A percentile compares a stretch with the other conserved stretches of the same genome.
phyloP scores from a whole-genome alignment of 2,329 filamentous ascomycete species.

The Aspergillus amoenus region DNA sequence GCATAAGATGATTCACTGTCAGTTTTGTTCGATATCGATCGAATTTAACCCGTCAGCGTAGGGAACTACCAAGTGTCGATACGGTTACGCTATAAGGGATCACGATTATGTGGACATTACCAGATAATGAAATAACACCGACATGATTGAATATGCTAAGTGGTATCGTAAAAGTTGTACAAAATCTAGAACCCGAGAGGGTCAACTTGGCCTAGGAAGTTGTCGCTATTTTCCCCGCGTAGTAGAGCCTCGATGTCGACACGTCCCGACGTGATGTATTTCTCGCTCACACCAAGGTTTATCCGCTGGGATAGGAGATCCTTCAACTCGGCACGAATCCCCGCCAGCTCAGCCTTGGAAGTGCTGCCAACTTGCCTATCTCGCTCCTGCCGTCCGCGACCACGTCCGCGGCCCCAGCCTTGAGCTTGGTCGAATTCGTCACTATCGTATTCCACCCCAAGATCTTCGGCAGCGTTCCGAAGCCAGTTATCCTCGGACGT shows the following conservation, averaged over 20 bases:
- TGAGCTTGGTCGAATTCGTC: constrained; percentile 74
- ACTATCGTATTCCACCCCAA: constrained; percentile 90
- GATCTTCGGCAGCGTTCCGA: constrained; percentile 78
- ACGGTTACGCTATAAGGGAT: too few relatives aligned
- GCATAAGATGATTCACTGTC: not conserved
- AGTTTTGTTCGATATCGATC: not conserved
- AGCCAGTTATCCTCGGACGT: constrained; percentile 83
- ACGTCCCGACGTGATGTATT: constrained; percentile 74
- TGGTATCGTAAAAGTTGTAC: constrained; percentile 12
- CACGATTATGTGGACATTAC: not conserved
- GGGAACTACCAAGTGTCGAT: not conserved
- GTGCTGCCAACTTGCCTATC: constrained; percentile 67
- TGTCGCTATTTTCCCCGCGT: constrained; percentile 60
- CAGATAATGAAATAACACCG: not conserved
- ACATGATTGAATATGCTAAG: not conserved
- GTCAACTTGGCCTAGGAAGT: constrained; percentile 62
- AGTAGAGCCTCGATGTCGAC: constrained; percentile 75
- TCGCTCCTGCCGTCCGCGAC: constrained; percentile 72
- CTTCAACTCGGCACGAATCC: constrained; percentile 69
- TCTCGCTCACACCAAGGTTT: constrained; percentile 84
- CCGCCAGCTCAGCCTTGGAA: constrained; percentile 71
- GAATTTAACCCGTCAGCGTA: not conserved
- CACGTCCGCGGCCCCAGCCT: constrained; percentile 55
- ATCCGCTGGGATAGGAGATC: constrained; percentile 70
- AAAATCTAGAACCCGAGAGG: constrained; percentile 37